Base-by-base conservation (phyloP, 2,329 filamentous ascomycete genomes). In the Byssochlamys sp. region DNA sequence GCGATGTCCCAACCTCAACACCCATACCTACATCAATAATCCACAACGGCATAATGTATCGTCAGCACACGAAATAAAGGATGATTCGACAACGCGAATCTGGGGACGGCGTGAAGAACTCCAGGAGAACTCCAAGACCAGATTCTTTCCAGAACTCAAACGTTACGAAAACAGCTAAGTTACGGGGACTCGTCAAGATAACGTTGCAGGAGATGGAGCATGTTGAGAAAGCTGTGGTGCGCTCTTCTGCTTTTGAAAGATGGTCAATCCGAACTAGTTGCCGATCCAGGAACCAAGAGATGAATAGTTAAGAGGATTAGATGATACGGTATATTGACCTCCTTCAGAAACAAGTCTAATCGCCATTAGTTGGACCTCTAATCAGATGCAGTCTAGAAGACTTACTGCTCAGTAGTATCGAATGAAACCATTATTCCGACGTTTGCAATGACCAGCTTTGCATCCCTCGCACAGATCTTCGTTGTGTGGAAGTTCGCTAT, bases 401-500 rank as follows among this genome's bases (percentile, higher is more conserved):
- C 31, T 5, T 11, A 33, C 31, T 33, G 31, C 12, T 33, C 19
- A 19, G 19, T 19, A 19, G 31, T 10, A 33, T 33, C 12, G 2
- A 33, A 33, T 33, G 12, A 11, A 33, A 33, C 9, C 31, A 33
- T 19, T 19, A 1, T 33, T 2, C 31, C 31, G 31, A 7, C 12
- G 9, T 7, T 57, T 61, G 54, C 67, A 69, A 62, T 66, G 65
- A 25, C 69, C 67, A 55, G 54, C 63, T 59, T 60, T 70, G 58
- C 69, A 72, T n/a, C 70, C 69, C 60, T 71, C 69, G 63, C 70
- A 71, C 24, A 69, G 52, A 9, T 45, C 7, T 12, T 55, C 62
- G 57, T 69, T 55, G 52, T 73, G 67, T 25, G 67, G 69, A 50
- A 63, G 63, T 51, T 60, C 66, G 49, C 62, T 68, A 19, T 53